Conservation (phyloP, 768 basidiomycete species). For the Tulasnella sp. region DNA sequence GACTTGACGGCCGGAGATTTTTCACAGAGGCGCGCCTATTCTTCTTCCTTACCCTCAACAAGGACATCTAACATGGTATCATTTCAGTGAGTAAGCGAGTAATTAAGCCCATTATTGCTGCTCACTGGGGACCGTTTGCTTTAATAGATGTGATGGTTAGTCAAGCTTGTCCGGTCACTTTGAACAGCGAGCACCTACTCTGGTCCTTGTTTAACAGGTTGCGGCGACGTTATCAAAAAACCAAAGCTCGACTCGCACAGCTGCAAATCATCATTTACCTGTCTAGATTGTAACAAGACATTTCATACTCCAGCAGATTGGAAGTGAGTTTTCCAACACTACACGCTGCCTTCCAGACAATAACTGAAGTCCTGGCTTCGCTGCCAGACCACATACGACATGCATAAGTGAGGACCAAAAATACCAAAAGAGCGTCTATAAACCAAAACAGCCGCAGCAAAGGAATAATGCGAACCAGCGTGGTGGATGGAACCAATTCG, state of each 20-base stretch:
- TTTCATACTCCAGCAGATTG: constrained; percentile 68
- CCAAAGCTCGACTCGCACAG: constrained; percentile 81
- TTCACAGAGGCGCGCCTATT: constrained; percentile 2
- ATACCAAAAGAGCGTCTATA: constrained; percentile 79
- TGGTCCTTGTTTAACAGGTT: constrained; percentile 35
- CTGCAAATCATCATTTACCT: constrained; percentile 62
- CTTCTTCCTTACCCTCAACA: constrained; percentile 19
- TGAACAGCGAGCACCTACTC: not conserved
- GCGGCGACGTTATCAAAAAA: constrained; percentile 83
- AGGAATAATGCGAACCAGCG: not conserved
- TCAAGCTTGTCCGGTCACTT: not conserved
- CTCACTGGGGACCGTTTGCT: constrained; percentile 9
- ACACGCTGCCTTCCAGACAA: not conserved
- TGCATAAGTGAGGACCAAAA: constrained; percentile 91
- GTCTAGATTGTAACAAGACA: constrained; percentile 79
- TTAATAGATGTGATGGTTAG: constrained; percentile 60
- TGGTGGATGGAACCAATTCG: not conserved
- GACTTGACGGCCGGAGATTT: not conserved
- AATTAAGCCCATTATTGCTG: constrained; percentile 8
- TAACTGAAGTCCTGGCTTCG: not conserved
- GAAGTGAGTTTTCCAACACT: constrained; percentile 37
- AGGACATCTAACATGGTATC: constrained; percentile 40
- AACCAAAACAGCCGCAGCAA: constrained; percentile 21
- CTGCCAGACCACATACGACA: constrained; percentile 40
- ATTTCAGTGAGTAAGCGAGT: constrained; percentile 43